Evolutionary conservation across 305 asterid species (phyloP).

Genomic region (Solanum chacoense): DNA sequence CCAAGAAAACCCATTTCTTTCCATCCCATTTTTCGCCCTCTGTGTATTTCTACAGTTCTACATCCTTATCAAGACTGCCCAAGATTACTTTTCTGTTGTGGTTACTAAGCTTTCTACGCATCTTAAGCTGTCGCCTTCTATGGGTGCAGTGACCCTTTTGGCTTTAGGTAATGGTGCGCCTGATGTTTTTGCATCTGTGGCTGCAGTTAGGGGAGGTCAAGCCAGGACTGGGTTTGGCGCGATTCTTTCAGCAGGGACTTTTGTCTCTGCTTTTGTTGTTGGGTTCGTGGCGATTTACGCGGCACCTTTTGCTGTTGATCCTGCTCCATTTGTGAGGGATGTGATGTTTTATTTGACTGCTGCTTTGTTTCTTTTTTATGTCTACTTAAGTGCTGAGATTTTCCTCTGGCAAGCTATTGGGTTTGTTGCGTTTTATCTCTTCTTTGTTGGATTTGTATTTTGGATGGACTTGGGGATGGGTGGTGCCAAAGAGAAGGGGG

Average conservation of each 20-base stretch:
- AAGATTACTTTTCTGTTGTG: slow-evolving; percentile 72
- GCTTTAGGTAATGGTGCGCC: slow-evolving; percentile 97
- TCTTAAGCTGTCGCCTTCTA: slow-evolving; percentile 64
- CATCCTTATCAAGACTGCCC: slow-evolving; percentile 79
- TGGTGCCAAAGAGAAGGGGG: slow-evolving; percentile 19
- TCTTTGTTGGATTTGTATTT: slow-evolving; percentile 85
- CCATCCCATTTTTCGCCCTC: slow-evolving; percentile 53
- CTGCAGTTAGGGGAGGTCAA: slow-evolving; percentile 83
- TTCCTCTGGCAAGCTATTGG: slow-evolving; percentile 95
- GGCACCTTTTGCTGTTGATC: slow-evolving; percentile 78
- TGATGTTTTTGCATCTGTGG: slow-evolving; percentile 89
- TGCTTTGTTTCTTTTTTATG: slow-evolving; percentile 69
- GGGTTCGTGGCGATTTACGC: slow-evolving; percentile 88
- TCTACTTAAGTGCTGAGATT: slow-evolving; percentile 92
- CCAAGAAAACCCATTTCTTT: slow-evolving; percentile 26
- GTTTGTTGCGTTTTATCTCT: slow-evolving; percentile 74
- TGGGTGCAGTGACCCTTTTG: slow-evolving; percentile 94
- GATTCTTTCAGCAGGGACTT: slow-evolving; percentile 90
- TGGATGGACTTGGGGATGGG: slow-evolving; percentile 68
- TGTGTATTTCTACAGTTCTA: slow-evolving; percentile 62
- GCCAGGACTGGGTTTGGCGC: slow-evolving; percentile 94
- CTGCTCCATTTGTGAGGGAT: slow-evolving; percentile 82
- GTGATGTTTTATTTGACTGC: slow-evolving; percentile 77
- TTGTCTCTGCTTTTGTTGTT: slow-evolving; percentile 92
- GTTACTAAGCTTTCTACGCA: slow-evolving; percentile 68